phyloP scores from a whole-genome alignment of 345 rosid genomes.

The Firmiana major region DNA sequence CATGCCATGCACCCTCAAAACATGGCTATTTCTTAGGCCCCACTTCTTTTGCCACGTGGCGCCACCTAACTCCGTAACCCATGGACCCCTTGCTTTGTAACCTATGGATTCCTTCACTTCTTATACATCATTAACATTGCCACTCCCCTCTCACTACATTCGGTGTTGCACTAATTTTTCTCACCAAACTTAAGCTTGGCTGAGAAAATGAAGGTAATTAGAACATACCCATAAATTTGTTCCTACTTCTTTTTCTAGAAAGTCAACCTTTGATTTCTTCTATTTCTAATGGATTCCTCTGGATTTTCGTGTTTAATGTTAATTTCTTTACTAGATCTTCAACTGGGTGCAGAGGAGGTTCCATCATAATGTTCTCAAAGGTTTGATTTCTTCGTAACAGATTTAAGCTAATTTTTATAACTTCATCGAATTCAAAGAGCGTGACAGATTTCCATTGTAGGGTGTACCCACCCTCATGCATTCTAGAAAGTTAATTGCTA shows the following conservation, averaged over 20 bases:
- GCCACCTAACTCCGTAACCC: slow-evolving; percentile 15
- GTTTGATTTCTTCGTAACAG: slow-evolving; percentile 27
- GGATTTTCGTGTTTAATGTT: slow-evolving; percentile 4
- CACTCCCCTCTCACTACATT: background rate
- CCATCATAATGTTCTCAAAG: slow-evolving; percentile 58
- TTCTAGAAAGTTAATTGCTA: background rate
- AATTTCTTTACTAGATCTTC: slow-evolving; percentile 51
- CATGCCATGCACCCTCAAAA: slow-evolving; percentile 38
- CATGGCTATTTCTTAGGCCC: slow-evolving; percentile 29
- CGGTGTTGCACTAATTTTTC: background rate
- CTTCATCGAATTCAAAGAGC: background rate
- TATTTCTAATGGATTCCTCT: background rate
- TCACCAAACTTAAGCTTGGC: slow-evolving; percentile 18
- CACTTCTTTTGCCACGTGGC: slow-evolving; percentile 40
- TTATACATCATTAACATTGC: background rate
- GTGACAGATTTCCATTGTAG: background rate
- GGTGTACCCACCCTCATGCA: background rate
- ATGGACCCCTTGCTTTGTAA: slow-evolving; percentile 6
- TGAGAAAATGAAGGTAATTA: slow-evolving; percentile 48
- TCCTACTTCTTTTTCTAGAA: background rate
- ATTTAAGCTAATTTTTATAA: background rate
- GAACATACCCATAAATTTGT: background rate
- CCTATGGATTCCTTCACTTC: background rate
- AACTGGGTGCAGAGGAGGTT: slow-evolving; percentile 83
- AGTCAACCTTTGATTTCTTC: background rate